Evolutionary conservation across 2,329 filamentous ascomycete species (phyloP).

Genomic region (Clonostachys rosea): DNA sequence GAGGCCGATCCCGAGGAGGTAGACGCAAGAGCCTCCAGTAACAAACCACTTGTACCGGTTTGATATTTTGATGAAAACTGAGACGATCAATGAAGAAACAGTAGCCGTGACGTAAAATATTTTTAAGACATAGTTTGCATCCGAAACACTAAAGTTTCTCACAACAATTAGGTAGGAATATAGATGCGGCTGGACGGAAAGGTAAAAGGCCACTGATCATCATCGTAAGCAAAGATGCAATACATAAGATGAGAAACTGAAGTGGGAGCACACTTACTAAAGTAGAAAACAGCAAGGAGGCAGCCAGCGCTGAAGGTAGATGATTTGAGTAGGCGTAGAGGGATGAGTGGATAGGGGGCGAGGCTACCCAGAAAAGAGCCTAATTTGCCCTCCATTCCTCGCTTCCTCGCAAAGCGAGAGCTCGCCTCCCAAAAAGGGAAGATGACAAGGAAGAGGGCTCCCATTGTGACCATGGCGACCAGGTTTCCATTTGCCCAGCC

Average conservation of each 20-base stretch:
- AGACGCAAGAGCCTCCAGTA: conserved; percentile 18
- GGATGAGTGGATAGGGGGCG: conserved; percentile 27
- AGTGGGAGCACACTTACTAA: conserved; percentile 25
- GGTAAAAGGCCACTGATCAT: conserved; percentile 16
- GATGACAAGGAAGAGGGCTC: conserved; percentile 46
- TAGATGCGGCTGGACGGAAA: conserved; percentile 24
- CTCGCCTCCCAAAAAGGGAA: conserved; percentile 52
- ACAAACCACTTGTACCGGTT: conserved; percentile 22
- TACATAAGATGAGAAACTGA: background rate
- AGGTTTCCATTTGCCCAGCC: conserved; percentile 45
- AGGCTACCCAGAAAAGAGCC: conserved; percentile 14
- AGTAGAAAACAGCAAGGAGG: conserved; percentile 11
- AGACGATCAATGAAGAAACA: conserved; percentile 18
- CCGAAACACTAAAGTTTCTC: conserved; percentile 16
- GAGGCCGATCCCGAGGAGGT: conserved; percentile 44
- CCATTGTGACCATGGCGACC: conserved; percentile 51
- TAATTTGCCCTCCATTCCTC: conserved; percentile 17
- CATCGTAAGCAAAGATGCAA: background rate
- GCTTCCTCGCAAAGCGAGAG: conserved; percentile 7
- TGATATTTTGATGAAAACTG: conserved; percentile 19
- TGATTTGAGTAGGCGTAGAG: conserved; percentile 15
- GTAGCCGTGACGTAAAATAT: conserved; percentile 7
- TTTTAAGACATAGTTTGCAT: conserved; percentile 2
- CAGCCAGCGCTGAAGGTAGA: conserved; percentile 38
- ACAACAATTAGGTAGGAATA: conserved; percentile 25